Percentiles rank a stretch among this genome's conserved stretches.
Conservation (phyloP, 2,329 filamentous ascomycete species). For the Colletotrichum euphorbiae region DNA sequence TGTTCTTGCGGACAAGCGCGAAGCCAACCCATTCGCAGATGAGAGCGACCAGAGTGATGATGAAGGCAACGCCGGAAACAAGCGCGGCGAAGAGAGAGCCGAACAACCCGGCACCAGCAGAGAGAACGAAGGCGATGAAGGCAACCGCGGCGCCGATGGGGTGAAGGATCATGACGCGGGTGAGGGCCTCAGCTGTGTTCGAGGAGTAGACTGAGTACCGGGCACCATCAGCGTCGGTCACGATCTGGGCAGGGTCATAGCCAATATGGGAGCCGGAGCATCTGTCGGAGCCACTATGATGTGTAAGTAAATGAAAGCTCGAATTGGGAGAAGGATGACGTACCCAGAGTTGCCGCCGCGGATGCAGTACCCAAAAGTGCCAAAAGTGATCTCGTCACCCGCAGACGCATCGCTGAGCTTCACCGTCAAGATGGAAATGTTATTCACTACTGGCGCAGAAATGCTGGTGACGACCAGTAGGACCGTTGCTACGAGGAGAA, state of each 20-base stretch:
- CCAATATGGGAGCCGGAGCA: conserved; percentile 64
- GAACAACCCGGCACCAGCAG: conserved; percentile 62
- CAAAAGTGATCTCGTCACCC: conserved; percentile 60
- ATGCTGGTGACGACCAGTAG: conserved; percentile 70
- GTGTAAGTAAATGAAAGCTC: not conserved
- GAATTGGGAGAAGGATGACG: conserved; percentile 4
- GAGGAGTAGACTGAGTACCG: conserved; percentile 56
- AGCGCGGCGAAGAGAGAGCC: conserved; percentile 65
- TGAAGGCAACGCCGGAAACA: conserved; percentile 61
- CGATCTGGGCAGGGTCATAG: conserved; percentile 64
- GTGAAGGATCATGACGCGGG: conserved; percentile 71
- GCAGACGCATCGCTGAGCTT: conserved; percentile 54
- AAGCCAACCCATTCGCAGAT: conserved; percentile 70
- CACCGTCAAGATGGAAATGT: conserved; percentile 66
- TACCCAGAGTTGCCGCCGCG: conserved; percentile 44
- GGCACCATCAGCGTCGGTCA: conserved; percentile 52
- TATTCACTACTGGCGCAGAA: conserved; percentile 68
- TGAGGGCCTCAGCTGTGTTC: conserved; percentile 61
- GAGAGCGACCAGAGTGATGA: conserved; percentile 61
- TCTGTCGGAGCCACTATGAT: conserved; percentile 51
- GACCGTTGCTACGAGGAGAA: conserved; percentile 66
- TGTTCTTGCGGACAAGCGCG: conserved; percentile 62
- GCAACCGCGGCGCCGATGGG: conserved; percentile 67
- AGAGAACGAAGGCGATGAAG: conserved; percentile 70
- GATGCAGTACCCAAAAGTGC: conserved; percentile 71